These are phyloP conservation scores for Acanthamoeba triangularis DNA, from an alignment of 208 protist genomes.

Conservation along the genomic window DNA sequence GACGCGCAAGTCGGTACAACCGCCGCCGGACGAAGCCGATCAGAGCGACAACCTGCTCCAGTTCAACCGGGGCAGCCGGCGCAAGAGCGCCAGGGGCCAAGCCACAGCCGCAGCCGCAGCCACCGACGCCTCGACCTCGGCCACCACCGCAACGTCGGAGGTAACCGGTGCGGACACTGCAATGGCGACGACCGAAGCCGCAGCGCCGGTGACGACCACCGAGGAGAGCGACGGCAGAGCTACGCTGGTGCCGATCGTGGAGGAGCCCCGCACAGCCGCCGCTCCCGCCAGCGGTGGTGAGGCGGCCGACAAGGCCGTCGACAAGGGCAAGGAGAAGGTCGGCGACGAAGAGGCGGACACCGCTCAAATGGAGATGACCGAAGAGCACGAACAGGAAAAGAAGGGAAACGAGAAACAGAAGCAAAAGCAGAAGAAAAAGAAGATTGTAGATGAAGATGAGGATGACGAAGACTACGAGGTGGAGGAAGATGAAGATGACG, in stretches of 20 bases:
- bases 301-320: background rate
- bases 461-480: background rate
- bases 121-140: background rate
- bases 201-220: background rate
- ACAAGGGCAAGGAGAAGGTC: conserved; percentile 5
- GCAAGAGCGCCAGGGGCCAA: background rate
- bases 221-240: background rate
- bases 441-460: background rate
- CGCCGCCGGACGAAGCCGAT: background rate
- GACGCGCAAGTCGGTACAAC: background rate
- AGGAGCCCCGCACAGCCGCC: background rate
- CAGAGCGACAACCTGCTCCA: conserved; percentile 69
- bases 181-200: background rate
- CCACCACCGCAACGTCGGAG: background rate
- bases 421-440: background rate
- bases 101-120: background rate
- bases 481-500: background rate
- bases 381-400: background rate
- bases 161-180: background rate
- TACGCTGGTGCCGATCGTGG: background rate
- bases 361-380: background rate
- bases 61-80: background rate
- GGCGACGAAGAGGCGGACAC: background rate
- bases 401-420: background rate
- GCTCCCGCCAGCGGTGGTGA: background rate